Evolutionary conservation across 768 basidiomycete genomes (phyloP), one percentile per base, ranked within the genome.

Genomic region (Boletus vermiculosoides): DNA sequence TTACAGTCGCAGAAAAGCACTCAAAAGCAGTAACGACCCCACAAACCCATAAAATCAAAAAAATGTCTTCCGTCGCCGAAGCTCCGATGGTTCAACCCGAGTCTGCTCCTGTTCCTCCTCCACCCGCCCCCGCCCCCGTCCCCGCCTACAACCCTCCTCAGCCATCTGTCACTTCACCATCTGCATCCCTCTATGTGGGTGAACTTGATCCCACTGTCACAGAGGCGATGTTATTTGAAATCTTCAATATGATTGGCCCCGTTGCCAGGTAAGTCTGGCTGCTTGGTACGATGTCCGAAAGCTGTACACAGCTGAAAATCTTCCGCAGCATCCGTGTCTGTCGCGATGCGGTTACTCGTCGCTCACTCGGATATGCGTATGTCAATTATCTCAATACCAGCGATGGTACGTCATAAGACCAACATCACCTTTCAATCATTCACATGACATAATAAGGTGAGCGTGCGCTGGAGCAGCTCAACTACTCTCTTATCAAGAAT

Each of bases 211-310:
- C 92, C 67, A 90, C 92, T 63, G 97, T 99, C 76, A 92, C 95
- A 37, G 97, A 99, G 81, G 96, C 97, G 56, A 98, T 98, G 94
- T 85, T 99, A 53, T 99, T 98, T 72, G 97, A 99, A 81, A 98
- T 99, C 74, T 99, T 99, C 83, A 97, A 97, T 75, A 96, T 98
- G 92, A 94, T 98, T 76, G 97, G 97, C 51, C 97, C 96, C 48
- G 97, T 99, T 63, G 94, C 94, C 45, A 95, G 93, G 94, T 92
- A 62, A 61, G 87, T 75, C 50, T 37, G 28, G 9, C 16, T 49
- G 34, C 44, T 42, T 30, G 12, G 48, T 56, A 52, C 4, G 0
- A 47, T 37, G 1, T 6, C 13, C 13, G 4, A 47, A 20, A 37
- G 47, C 46, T 48, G 16, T 47, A 5, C 16, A 30, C 18, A 0